phyloP scores from a whole-genome alignment of 495 filamentous ascomycete species.

The Apodospora peruviana region DNA sequence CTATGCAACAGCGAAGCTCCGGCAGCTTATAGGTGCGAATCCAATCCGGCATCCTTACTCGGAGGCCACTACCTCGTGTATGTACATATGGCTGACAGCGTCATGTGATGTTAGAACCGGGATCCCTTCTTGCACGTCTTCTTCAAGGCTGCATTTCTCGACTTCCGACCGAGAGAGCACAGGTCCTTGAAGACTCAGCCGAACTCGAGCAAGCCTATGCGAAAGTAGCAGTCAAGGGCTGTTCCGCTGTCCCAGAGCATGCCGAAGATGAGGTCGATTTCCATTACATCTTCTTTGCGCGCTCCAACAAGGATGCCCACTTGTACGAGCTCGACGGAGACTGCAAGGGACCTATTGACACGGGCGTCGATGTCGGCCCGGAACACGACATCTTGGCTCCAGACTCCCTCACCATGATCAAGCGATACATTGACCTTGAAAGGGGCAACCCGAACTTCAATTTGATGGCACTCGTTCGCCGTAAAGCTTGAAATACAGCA shows the following conservation, averaged over 20 bases:
- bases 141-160: conserved; percentile 34
- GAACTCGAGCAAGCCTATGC: conserved; percentile 62
- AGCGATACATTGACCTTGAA: conserved; percentile 1
- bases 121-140: conserved; percentile 24
- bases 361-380: not conserved
- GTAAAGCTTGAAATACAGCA: not conserved
- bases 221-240: conserved; percentile 56
- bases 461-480: conserved; percentile 1
- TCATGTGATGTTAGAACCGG: conserved; percentile 17
- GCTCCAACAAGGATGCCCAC: conserved; percentile 17
- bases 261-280: conserved; percentile 53
- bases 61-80: not conserved
- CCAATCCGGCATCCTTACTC: not conserved
- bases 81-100: not conserved
- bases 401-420: not conserved
- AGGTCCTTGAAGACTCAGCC: conserved; percentile 59
- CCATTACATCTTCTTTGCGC: conserved; percentile 72
- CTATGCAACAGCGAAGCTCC: conserved; percentile 50
- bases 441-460: conserved; percentile 1
- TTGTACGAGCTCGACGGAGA: conserved; percentile 23
- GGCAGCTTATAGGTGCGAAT: conserved; percentile 33
- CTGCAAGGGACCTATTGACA: conserved; percentile 22
- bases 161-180: conserved; percentile 47
- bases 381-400: not conserved
- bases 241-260: conserved; percentile 56